Conservation (phyloP, 495 filamentous ascomycete species). For the Pseudevernia furfuracea region DNA sequence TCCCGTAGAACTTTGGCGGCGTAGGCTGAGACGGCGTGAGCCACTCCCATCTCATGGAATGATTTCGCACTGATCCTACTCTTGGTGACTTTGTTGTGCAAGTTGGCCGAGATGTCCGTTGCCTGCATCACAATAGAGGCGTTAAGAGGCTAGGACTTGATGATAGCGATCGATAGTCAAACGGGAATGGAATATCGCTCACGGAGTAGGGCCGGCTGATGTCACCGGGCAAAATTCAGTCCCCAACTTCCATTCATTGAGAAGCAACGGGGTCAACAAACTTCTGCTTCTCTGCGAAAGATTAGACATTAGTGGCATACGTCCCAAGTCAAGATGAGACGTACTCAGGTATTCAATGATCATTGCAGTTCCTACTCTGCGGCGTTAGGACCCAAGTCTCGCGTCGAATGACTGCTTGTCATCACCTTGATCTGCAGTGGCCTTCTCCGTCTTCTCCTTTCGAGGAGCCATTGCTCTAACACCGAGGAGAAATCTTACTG, state of each 20-base stretch:
- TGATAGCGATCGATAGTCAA: conserved; percentile 14
- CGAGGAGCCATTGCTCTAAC: conserved; percentile 40
- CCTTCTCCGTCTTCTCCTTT: conserved; percentile 44
- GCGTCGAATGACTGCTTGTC: neutral
- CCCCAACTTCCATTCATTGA: neutral
- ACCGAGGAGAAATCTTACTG: neutral
- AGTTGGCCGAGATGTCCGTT: conserved; percentile 56
- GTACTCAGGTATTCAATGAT: conserved; percentile 55
- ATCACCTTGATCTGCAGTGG: conserved; percentile 37
- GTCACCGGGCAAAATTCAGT: conserved; percentile 15
- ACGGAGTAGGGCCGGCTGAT: conserved; percentile 56
- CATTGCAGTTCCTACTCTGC: conserved; percentile 26
- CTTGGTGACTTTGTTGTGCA: conserved; percentile 63
- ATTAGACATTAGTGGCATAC: neutral
- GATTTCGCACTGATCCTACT: conserved; percentile 28
- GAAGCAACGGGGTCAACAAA: conserved; percentile 27
- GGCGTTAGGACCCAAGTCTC: neutral
- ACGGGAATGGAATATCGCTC: conserved; percentile 14
- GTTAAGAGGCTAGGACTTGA: conserved; percentile 25
- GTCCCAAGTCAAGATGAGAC: conserved; percentile 21
- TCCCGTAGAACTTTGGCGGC: conserved; percentile 58
- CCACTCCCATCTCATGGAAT: neutral
- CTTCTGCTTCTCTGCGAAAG: conserved; percentile 48
- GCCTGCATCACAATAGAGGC: conserved; percentile 36
- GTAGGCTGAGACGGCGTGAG: conserved; percentile 36